phyloP scores from a whole-genome alignment of 2,329 filamentous ascomycete genomes.

The Hymenoscyphus fructigenus region DNA sequence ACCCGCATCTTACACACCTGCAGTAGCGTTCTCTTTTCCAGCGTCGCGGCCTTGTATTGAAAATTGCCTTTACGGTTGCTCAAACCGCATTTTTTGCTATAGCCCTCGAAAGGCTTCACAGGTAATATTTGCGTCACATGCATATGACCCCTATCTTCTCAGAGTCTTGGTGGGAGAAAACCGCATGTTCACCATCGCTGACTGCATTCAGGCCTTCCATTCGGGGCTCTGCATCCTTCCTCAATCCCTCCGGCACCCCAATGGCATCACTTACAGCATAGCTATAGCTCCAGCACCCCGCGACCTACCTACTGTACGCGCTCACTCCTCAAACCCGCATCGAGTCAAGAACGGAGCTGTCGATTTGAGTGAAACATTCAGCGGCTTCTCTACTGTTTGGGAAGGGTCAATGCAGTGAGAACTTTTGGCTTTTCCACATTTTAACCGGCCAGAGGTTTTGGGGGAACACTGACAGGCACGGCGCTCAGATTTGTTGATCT shows the following conservation, averaged over 20 bases:
- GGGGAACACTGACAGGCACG: conserved; percentile 18
- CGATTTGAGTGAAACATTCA: conserved; percentile 27
- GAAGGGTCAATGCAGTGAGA: conserved; percentile 31
- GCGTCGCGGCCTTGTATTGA: background rate
- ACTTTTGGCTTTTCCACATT: background rate
- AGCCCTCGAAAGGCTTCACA: background rate
- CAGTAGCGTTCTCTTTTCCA: conserved; percentile 16
- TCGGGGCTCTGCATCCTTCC: no score
- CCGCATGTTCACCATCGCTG: background rate
- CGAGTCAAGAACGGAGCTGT: conserved; percentile 20
- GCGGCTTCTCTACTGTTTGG: conserved; percentile 22
- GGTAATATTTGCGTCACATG: background rate
- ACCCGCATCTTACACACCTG: conserved; percentile 13
- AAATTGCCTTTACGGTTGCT: background rate
- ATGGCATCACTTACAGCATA: background rate
- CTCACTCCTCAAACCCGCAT: conserved; percentile 21
- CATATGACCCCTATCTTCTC: background rate
- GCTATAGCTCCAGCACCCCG: no score
- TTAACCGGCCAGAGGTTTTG: conserved; percentile 17
- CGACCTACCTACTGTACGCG: background rate
- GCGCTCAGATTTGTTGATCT: conserved; percentile 16
- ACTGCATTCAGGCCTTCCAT: background rate
- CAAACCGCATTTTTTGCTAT: background rate
- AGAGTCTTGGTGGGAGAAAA: background rate
- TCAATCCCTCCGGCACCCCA: background rate